Evolutionary conservation across 177 flowering plant species (phyloP).

Genomic region (Vitis hybrid): DNA sequence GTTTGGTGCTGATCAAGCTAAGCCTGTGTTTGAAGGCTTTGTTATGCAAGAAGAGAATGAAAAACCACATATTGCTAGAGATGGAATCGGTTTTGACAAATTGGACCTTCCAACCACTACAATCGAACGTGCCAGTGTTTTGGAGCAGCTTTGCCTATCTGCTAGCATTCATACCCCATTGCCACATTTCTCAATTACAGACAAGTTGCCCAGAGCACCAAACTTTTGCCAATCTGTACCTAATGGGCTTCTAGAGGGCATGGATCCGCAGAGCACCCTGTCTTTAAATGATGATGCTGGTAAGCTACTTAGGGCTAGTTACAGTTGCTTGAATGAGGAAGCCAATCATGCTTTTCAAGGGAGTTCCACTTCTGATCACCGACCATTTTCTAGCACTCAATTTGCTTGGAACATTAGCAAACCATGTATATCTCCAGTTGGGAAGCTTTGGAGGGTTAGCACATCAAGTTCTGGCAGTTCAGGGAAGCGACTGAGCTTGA

Average conservation of each 20-base stretch:
- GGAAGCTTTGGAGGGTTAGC: slow-evolving; percentile 51
- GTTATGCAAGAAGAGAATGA: slow-evolving; percentile 33
- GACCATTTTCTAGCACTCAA: slow-evolving; percentile 32
- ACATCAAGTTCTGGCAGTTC: slow-evolving; percentile 48
- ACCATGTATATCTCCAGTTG: slow-evolving; percentile 54
- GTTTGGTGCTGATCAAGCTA: slow-evolving; percentile 32
- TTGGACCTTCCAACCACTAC: slow-evolving; percentile 35
- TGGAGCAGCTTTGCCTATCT: slow-evolving; percentile 62
- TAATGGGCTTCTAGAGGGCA: slow-evolving; percentile 57
- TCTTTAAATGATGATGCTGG: slow-evolving; percentile 19
- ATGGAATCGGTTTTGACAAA: slow-evolving; percentile 28
- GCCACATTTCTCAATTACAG: slow-evolving; percentile 33
- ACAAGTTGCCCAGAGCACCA: slow-evolving; percentile 29
- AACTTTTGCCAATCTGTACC: slow-evolving; percentile 60
- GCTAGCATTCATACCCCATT: slow-evolving; percentile 53
- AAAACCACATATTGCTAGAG: slow-evolving; percentile 19
- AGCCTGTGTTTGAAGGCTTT: slow-evolving; percentile 71
- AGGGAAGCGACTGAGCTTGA: slow-evolving; percentile 43
- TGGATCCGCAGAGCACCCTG: slow-evolving; percentile 23
- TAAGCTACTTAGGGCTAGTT: slow-evolving; percentile 20
- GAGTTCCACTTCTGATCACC: slow-evolving; percentile 42
- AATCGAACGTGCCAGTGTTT: slow-evolving; percentile 39
- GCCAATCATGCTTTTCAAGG: slow-evolving; percentile 13
- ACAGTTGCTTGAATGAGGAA: slow-evolving; percentile 23
- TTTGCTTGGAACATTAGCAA: slow-evolving; percentile 30